Evolutionary conservation across 371 early-diverging fungal genomes (phyloP), one percentile per base, ranked within the genome.

Genomic region (Syncephalis fuscata): DNA sequence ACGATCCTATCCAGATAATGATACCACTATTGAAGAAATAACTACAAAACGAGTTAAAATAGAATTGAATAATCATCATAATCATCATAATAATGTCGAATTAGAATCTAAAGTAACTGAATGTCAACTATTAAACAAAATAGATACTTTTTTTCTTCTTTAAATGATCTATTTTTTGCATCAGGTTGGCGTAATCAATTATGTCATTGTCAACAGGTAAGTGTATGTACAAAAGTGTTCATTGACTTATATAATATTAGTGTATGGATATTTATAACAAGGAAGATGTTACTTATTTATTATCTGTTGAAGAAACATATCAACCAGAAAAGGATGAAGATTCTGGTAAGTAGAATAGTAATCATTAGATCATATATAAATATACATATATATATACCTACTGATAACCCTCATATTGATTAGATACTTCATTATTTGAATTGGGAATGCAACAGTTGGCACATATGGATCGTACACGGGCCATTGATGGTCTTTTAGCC

Each of bases 401-500:
- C n/a, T n/a, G n/a, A n/a, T 11, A 32, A 32, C 32, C 32, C 4
- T 32, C 32, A 32, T 32, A 32, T 32, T 32, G 7, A 3, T 8
- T 41, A 41, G 41, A 21, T 47, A 70, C 65, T 53, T 77, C 88
- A 1, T 56, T 85, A 22, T 62, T 80, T 37, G 88, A 87, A 26
- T 55, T 71, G 11, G 88, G 83, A 5, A 70, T 89, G 73, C 68
- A 77, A 48, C 71, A 72, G 50, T 63, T 91, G 39, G 60, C 61
- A 45, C 62, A 67, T 20, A 72, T 85, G 60, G 80, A 85, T 52
- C 73, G 82, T 22, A 73, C 78, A 0, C 55, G 70, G 49, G 80
- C 84, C 8, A 61, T 87, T 51, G 82, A 87, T 36, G 76, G 82
- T n/a, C 60, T 71, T 50, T 52, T 61, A 40, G 78, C 79, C 4